Evolutionary conservation across 2,329 filamentous ascomycete species (phyloP), one percentile per base, ranked within the genome.

Genomic region (Scopulariopsis brevicaulis): DNA sequence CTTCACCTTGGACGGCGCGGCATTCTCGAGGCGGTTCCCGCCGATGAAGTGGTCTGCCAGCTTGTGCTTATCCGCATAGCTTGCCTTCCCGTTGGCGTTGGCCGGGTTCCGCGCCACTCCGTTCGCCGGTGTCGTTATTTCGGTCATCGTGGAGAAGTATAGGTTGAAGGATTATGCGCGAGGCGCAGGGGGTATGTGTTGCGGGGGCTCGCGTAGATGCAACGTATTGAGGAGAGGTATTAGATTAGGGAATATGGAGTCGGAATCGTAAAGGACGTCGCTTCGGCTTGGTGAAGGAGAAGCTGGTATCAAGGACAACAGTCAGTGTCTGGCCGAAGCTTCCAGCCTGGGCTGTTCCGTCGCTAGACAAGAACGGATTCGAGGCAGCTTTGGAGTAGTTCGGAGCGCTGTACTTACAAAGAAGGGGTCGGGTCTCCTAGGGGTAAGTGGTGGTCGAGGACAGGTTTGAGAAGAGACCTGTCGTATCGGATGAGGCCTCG

Each of bases 1-100:
- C 81, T 96, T 97, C 62, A 99, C 90, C 68, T 86, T 87, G 71
- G 92, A 87, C 43, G 91, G 82, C 52, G 88, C 76, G 55, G 94
- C 94, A 70, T 87, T 87, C 63, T 84, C 85, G 63, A 99, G 76
- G 70, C 85, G 83, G 78, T 96, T 96, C 63, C 94, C 93, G 67
- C 94, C 94, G 72, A 97, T 96, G 76, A 97, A 99, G 79, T 99
- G 94, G 74, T 90, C 81, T 62, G 91, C 84, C 62, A 99, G 74
- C 64, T 89, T 85, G 78, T 90, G 84, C 76, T 88, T 90, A 65
- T 90, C 86, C 63, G 90, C 84, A 70, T 89, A 91, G 58, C 86
- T 85, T 68, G 80, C 72, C 64, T 78, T 77, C 73, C 81, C 80
- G 65, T 85, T 85, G 63, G 71, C 64, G 56, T 77, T 69, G 56